Evolutionary conservation across 2,329 filamentous ascomycete genomes (phyloP), one percentile per base, ranked within the genome.

Genomic region (Phaeophleospora eucalypticola): DNA sequence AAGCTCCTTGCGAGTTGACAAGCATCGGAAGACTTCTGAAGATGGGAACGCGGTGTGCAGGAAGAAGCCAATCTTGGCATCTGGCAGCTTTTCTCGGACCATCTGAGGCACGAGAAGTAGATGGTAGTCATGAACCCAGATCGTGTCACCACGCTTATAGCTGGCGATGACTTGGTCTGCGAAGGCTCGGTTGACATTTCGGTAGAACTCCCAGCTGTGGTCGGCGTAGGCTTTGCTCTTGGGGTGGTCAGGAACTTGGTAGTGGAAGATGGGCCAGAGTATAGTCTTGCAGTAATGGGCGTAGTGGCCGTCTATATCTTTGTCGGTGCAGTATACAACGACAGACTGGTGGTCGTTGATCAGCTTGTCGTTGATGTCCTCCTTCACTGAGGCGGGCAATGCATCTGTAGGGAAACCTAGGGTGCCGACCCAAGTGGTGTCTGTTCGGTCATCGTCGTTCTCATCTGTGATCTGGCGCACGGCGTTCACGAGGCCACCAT

Each of bases 181-280:
- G 69, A 97, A 96, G 2, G 86, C 88, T 67, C 93, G 86, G 71
- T 96, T 96, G 63, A 96, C 79, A 44, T 87, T 88, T 64, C 89
- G 86, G 61, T 97, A 97, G 72, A 62, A 64, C 40, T 61, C 53
- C 89, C 90, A 97, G 0, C 90, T 96, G 68, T 97, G 90, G 59
- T 97, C 91, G 67, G 95, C 86, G 66, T 95, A 97, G 0, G 91
- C 91, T 52, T 97, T 97, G 80, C 89, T 96, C 76, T 95, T 95
- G 19, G 91, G 91, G 64, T 95, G 94, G 65, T 97, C 93, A 0
- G 91, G 93, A 49, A 97, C 95, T 68, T 96, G 90, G 67, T 97
- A 97, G 70, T 97, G 90, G 68, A 97, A 95, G 50, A 96, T 90
- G 1, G 91, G 91, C 91, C 91, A 97, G 4, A 97, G 76, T 45